Evolutionary conservation across 768 basidiomycete genomes (phyloP).

Genomic region (Basidioascus undulatus): DNA sequence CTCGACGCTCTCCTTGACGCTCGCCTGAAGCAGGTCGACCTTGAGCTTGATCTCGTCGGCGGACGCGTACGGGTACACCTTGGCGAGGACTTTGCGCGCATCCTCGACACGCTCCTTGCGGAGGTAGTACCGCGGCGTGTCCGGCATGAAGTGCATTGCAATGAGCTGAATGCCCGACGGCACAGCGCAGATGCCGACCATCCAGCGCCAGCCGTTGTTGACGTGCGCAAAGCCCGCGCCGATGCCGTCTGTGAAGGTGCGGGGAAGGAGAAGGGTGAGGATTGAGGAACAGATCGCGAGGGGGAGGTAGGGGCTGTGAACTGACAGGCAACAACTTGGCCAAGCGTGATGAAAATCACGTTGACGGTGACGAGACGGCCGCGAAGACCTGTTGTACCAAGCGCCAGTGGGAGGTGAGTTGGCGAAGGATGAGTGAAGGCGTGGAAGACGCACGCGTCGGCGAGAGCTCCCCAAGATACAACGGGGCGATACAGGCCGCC

Average conservation of each 20-base stretch:
- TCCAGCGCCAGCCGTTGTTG: constrained; percentile 51
- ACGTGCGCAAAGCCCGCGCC: constrained; percentile 38
- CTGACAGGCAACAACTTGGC: constrained; percentile 60
- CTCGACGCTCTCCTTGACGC: constrained; percentile 36
- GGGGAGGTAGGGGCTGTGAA: too few species aligned
- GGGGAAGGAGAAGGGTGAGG: too few species aligned
- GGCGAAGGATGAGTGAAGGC: not conserved
- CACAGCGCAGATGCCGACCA: constrained; percentile 51
- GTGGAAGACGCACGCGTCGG: constrained; percentile 36
- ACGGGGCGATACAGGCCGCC: constrained; percentile 51
- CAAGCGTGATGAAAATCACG: constrained; percentile 56
- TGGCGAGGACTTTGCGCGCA: constrained; percentile 33
- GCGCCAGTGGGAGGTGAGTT: constrained; percentile 6
- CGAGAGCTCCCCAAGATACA: constrained; percentile 64
- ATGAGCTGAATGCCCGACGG: constrained; percentile 40
- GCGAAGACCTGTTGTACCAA: too few species aligned
- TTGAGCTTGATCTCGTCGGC: constrained; percentile 42
- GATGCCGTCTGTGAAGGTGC: too few species aligned
- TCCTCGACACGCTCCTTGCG: constrained; percentile 26
- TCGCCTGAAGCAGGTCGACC: constrained; percentile 33
- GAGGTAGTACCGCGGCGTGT: constrained; percentile 53
- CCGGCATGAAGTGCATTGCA: constrained; percentile 41
- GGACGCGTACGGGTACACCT: constrained; percentile 43
- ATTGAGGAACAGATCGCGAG: too few species aligned
- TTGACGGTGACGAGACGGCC: constrained; percentile 62